A percentile compares a stretch with the other conserved stretches of the same genome.
Conservation (phyloP, 805 yeast genomes). For the Yarrowia bubula region DNA sequence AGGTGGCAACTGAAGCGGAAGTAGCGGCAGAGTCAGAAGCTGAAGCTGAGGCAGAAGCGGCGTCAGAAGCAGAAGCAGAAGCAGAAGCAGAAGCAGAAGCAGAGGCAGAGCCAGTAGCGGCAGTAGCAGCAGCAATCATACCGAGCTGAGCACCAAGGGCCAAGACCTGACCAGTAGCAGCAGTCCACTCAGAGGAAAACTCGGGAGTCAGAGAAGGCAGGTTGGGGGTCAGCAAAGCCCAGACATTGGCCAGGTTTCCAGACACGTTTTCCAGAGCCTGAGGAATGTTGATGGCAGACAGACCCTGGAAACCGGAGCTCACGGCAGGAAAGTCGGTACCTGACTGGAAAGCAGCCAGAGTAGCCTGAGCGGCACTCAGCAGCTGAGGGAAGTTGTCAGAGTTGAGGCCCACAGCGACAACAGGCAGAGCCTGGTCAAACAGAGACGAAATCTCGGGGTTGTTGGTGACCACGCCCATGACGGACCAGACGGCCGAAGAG, state of each 20-base stretch:
- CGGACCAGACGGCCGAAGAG: conserved; percentile 1
- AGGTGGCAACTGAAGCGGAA: neutral
- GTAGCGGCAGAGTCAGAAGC: neutral
- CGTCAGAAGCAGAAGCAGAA: neutral
- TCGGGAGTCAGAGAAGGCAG: conserved; percentile 12
- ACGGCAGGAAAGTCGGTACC: neutral
- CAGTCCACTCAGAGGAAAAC: conserved; percentile 6
- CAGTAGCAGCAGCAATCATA: neutral
- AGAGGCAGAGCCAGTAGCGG: neutral
- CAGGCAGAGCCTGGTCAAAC: neutral
- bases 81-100: neutral
- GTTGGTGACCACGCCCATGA: neutral
- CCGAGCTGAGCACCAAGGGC: neutral
- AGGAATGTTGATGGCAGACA: neutral
- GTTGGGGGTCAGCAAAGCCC: neutral
- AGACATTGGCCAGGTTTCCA: neutral
- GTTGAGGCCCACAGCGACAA: neutral
- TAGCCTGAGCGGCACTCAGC: neutral
- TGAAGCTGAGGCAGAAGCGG: neutral
- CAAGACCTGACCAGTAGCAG: neutral
- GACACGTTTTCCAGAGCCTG: neutral
- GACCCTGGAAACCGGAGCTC: neutral
- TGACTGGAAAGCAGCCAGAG: neutral
- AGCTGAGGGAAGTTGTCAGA: conserved; percentile 11
- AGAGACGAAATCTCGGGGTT: neutral